Percentiles rank a stretch among this genome's conserved stretches.
Evolutionary conservation across 208 protist species (phyloP).

Genomic region (Porcisia deanei): DNA sequence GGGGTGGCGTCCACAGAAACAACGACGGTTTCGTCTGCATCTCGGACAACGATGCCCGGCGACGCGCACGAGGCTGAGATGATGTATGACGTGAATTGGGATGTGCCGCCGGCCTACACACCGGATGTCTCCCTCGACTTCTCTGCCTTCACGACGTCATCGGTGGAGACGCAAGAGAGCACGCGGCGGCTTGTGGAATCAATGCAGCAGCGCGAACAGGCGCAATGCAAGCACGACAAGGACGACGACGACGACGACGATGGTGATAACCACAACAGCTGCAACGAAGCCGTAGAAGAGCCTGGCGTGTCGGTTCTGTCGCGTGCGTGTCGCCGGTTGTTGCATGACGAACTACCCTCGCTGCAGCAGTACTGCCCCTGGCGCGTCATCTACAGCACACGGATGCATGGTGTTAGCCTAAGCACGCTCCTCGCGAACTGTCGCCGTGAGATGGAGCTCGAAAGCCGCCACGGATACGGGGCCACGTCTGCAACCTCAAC

Average conservation of each 20-base stretch:
- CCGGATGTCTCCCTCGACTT: constrained; percentile 63
- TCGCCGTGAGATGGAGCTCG: constrained; percentile 37
- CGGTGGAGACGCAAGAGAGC: constrained; percentile 50
- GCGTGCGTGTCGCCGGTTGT: constrained; percentile 37
- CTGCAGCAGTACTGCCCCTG: constrained; percentile 67
- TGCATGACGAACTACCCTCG: constrained; percentile 64
- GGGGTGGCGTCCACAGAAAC: not conserved
- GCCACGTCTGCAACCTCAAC: not conserved
- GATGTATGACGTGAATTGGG: constrained; percentile 24
- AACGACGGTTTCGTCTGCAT: not conserved
- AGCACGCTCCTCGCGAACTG: constrained; percentile 54
- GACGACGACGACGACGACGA: not conserved
- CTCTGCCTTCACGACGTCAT: constrained; percentile 63
- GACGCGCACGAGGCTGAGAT: not conserved
- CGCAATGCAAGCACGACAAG: not conserved
- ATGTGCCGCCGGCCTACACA: constrained; percentile 37
- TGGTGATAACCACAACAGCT: not conserved
- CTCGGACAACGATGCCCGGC: constrained; percentile 4
- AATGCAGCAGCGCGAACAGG: constrained; percentile 26
- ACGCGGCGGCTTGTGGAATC: constrained; percentile 41
- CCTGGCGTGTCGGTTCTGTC: constrained; percentile 48
- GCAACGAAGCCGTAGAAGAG: not conserved
- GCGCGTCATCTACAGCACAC: constrained; percentile 77
- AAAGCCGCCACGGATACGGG: not conserved
- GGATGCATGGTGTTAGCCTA: constrained; percentile 64